Evolutionary conservation across 495 filamentous ascomycete genomes (phyloP).

Genomic region (Trypethelium eluteriae): DNA sequence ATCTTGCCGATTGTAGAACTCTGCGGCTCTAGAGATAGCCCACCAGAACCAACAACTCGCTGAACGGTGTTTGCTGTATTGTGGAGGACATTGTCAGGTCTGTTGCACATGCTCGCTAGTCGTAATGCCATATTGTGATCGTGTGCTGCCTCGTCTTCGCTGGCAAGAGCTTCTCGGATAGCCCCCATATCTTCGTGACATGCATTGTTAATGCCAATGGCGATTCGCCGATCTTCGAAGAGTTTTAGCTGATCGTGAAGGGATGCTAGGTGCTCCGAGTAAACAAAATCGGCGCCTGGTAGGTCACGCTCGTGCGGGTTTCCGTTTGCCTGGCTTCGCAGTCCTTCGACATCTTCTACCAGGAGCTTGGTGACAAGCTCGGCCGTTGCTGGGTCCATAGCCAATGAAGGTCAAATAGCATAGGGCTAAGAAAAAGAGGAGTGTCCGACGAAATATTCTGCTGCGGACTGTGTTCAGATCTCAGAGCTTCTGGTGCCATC

Average conservation of each 20-base stretch:
- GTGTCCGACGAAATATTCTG: background rate
- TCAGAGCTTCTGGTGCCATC: too few relatives aligned
- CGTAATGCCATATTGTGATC: background rate
- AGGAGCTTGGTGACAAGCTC: background rate
- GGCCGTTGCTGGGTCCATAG: background rate
- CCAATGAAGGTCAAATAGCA: background rate
- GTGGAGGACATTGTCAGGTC: background rate
- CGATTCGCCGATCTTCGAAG: background rate
- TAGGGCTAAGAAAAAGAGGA: background rate
- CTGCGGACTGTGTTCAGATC: too few relatives aligned
- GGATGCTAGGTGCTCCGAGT: background rate
- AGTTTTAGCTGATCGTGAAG: background rate
- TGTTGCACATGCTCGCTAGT: background rate
- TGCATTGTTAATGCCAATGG: background rate
- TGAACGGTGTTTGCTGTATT: background rate
- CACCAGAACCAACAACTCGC: background rate
- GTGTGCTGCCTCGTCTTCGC: background rate
- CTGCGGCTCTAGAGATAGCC: background rate
- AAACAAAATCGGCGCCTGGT: background rate
- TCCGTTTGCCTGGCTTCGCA: background rate
- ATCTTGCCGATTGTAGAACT: background rate
- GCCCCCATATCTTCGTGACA: background rate
- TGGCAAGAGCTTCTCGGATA: background rate
- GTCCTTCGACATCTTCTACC: background rate
- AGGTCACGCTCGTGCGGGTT: background rate